A percentile compares a stretch with the other conserved stretches of the same genome.
These are phyloP conservation scores for Solanum pimpinellifolium DNA, from an alignment of 257 asterid genomes.

Conservation along the genomic window DNA sequence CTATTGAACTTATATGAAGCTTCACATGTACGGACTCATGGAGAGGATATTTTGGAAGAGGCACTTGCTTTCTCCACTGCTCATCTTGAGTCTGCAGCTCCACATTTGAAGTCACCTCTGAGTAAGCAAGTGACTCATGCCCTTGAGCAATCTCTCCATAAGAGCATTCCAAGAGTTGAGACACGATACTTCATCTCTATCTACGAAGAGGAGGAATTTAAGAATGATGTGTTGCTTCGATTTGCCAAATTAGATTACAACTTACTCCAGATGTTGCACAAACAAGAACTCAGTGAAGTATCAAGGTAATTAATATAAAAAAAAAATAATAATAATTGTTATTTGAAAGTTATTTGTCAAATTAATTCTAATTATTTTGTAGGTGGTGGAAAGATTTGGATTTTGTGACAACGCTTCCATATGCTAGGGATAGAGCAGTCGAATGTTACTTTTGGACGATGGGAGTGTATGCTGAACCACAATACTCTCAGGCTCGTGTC, in stretches of 20 bases:
- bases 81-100: slow-evolving; percentile 1
- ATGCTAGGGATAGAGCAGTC: background rate
- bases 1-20: slow-evolving; percentile 25
- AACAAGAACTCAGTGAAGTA: slow-evolving; percentile 16
- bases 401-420: background rate
- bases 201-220: slow-evolving; percentile 12
- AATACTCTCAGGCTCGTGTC: background rate
- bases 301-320: slow-evolving; percentile 8
- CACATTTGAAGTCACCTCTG: slow-evolving; percentile 1
- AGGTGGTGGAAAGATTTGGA: background rate
- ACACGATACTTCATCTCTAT: slow-evolving; percentile 5
- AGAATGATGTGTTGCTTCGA: slow-evolving; percentile 7
- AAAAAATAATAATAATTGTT: too few relatives aligned
- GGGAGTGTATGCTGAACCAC: background rate
- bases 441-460: background rate
- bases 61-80: slow-evolving; percentile 5
- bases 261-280: slow-evolving; percentile 16
- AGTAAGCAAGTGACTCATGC: slow-evolving; percentile 15
- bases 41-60: slow-evolving; percentile 20
- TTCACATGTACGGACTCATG: slow-evolving; percentile 17
- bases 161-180: slow-evolving; percentile 20
- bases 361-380: background rate
- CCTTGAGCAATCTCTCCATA: slow-evolving; percentile 14
- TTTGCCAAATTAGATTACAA: slow-evolving; percentile 27
- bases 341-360: too few relatives aligned